Evolutionary conservation across 768 basidiomycete genomes (phyloP), one percentile per base, ranked within the genome.

Genomic region (Paxillus ammoniavirescens): DNA sequence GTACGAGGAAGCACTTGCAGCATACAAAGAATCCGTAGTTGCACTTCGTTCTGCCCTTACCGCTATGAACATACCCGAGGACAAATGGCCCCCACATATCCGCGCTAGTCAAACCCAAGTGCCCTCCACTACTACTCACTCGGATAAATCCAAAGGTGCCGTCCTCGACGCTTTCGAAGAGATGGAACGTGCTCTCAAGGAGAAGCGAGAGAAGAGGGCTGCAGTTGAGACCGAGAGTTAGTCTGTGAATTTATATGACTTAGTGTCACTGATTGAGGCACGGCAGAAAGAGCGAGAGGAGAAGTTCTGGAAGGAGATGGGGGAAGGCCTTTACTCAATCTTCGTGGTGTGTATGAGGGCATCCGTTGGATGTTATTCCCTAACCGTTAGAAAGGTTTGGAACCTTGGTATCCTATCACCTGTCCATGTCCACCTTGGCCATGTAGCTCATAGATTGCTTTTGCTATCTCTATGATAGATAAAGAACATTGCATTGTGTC

Each of bases 161-260:
- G 73, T 78, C n/a, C 55, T 84, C 47, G 80, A 69, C 58, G 87
- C 86, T 13, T 92, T 93, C 64, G 83, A 89, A 59, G 82, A 86
- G 70, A 73, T 91, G 74, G 89, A 90, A 61, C 72, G 75, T 57
- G 61, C 73, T 10, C 68, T 91, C 58, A 67, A 71, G 62, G 73
- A 72, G 67, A 87, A 82, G 62, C 75, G 71, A 38, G 64, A 61
- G 5, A 48, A 35, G 36, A 59, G 69, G 12, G 58, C 61, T 64
- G 36, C 66, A 55, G 56, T 60, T 74, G 57, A 69, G 66, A 59
- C 54, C 70, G 63, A 75, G 61, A 60, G 60, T 81, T 54, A 62
- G 72, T 61, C 64, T 71, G 54, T 74, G 73, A 70, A 69, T 12
- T 43, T 15, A 41, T 33, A 35, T 18, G 26, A 21, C 41, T 31